These are phyloP conservation scores for Knufia fluminis DNA, from an alignment of 2,329 filamentous ascomycete species.

Conservation along the genomic window DNA sequence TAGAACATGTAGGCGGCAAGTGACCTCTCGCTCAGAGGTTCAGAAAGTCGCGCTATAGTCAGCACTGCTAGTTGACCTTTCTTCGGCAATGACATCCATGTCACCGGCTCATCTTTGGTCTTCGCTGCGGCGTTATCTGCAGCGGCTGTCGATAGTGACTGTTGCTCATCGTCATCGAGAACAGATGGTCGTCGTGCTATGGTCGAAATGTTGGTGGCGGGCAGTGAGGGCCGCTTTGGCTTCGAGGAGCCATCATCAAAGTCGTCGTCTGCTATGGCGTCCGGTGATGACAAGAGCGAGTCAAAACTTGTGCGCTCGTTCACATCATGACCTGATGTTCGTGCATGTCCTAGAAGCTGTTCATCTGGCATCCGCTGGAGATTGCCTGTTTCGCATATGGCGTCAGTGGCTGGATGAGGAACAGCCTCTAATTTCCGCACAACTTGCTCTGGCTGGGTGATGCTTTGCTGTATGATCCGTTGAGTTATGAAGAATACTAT, in stretches of 20 bases:
- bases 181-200: constrained; percentile 19
- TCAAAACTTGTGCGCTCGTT: constrained; percentile 3
- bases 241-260: not conserved
- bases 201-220: constrained; percentile 9
- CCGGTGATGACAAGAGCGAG: not conserved
- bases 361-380: constrained; percentile 2
- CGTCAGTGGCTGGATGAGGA: not conserved
- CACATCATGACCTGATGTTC: not conserved
- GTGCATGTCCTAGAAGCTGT: not conserved
- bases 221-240: not conserved
- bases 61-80: constrained; percentile 71
- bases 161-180: constrained; percentile 22
- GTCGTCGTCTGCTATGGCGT: not conserved
- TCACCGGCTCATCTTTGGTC: constrained; percentile 40
- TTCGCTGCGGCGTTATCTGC: constrained; percentile 5
- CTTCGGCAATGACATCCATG: constrained; percentile 64
- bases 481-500: not conserved
- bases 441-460: not conserved
- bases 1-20: constrained; percentile 78
- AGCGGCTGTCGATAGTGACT: constrained; percentile 13
- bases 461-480: too few species aligned
- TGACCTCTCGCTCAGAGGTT: constrained; percentile 72
- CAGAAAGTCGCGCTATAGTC: constrained; percentile 67
- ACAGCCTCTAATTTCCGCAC: not conserved
- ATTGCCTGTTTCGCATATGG: not conserved